phyloP scores from a whole-genome alignment of 2,329 filamentous ascomycete species.

The Diaporthe longicolla region DNA sequence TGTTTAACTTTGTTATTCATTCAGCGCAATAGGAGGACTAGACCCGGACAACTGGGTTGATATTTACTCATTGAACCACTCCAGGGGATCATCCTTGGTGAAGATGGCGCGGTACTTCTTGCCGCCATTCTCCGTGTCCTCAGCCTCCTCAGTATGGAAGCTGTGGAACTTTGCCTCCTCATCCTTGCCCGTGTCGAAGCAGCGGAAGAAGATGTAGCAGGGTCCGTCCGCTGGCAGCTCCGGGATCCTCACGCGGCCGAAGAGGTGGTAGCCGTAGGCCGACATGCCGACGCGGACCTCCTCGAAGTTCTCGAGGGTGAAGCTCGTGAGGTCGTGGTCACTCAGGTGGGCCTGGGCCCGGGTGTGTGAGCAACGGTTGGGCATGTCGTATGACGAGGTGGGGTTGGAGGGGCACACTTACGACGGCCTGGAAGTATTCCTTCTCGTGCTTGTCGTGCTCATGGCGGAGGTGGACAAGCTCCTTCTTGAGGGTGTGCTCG shows the following conservation, averaged over 20 bases:
- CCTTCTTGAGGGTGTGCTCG: slow-evolving; percentile 65
- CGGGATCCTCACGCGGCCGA: slow-evolving; percentile 64
- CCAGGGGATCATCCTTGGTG: slow-evolving; percentile 59
- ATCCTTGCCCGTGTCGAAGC: slow-evolving; percentile 59
- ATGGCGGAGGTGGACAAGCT: slow-evolving; percentile 64
- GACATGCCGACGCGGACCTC: slow-evolving; percentile 60
- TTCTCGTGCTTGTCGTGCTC: slow-evolving; percentile 66
- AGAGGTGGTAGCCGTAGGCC: slow-evolving; percentile 64
- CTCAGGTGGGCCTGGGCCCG: slow-evolving; percentile 50
- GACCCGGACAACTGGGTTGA: not conserved
- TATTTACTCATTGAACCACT: slow-evolving; percentile 68
- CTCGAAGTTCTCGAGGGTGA: slow-evolving; percentile 57
- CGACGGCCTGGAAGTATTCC: slow-evolving; percentile 67
- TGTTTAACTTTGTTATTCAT: slow-evolving; percentile 4
- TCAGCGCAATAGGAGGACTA: slow-evolving; percentile 6
- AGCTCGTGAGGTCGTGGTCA: slow-evolving; percentile 56
- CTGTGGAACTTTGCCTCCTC: slow-evolving; percentile 58
- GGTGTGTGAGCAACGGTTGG: not conserved
- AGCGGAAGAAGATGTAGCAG: slow-evolving; percentile 63
- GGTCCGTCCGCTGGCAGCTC: slow-evolving; percentile 54
- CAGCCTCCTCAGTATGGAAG: slow-evolving; percentile 63
- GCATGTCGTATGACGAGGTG: slow-evolving; percentile 15
- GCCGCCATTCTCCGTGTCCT: slow-evolving; percentile 56
- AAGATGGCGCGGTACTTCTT: slow-evolving; percentile 63
- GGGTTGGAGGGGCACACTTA: slow-evolving; percentile 43